Evolutionary conservation across 345 rosid species (phyloP), one percentile per base, ranked within the genome.

Genomic region (Capsella bursapastoris): DNA sequence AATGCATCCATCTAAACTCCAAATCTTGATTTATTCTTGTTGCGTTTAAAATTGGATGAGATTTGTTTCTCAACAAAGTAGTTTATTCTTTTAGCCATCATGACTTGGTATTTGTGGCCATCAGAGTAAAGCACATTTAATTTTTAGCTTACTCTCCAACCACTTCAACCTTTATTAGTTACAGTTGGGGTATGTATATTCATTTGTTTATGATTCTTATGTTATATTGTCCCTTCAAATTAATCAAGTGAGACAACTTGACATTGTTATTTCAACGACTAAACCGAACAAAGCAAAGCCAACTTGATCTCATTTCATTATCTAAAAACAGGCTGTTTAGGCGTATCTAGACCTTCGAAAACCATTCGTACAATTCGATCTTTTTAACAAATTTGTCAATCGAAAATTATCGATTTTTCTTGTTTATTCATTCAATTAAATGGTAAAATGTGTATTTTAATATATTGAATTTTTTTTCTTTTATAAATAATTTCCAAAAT

Each of bases 131-230:
- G 31, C 69, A 22, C 25, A 63, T 50, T 60, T 27, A 60, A 37
- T 45, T 34, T 72, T 44, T 51, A 61, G 49, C 35, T 44, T 34
- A 56, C 41, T 16, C 0, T 7, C 65, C 41, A 73, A 73, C 71
- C 0, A 73, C 65, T 64, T 29, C 25, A 15, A 34, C 29, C 6
- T 63, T 34, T 29, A 63, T 43, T 64, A 31, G 25, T 12, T 59
- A 35, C n/a, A 44, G 22, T 2, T 68, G 51, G 15, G 43, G 43
- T 11, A 31, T 18, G 22, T 22, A 22, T 22, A 22, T 22, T 52
- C 22, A 73, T 64, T 72, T 64, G 28, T 31, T 14, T 22, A 73
- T 56, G 40, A 34, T 66, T 45, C 7, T 57, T 3, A 48, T 28
- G 10, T 48, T 34, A 34, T 38, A 8, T 16, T 37, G 52, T 49